Evolutionary conservation across 2,329 filamentous ascomycete species (phyloP).

Genomic region (Claviceps quebecensis): DNA sequence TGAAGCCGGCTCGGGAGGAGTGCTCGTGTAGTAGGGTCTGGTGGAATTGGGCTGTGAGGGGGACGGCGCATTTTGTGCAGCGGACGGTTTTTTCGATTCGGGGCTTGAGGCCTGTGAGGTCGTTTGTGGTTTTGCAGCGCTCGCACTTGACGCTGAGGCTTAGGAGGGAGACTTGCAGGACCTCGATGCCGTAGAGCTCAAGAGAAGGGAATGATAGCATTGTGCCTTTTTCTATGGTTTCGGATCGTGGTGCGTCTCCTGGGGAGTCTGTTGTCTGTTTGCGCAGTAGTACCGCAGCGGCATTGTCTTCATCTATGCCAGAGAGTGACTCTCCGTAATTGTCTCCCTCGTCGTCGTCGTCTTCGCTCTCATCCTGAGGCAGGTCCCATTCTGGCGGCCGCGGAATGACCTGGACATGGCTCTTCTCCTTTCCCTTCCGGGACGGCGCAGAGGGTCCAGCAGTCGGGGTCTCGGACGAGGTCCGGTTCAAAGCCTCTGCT

Average conservation of each 20-base stretch:
- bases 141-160: constrained; percentile 64
- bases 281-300: constrained; percentile 24
- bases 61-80: constrained; percentile 46
- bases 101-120: constrained; percentile 52
- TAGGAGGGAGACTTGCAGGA: constrained; percentile 54
- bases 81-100: constrained; percentile 33
- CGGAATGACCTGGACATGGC: constrained; percentile 58
- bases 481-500: constrained; percentile 1
- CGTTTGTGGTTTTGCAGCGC: constrained; percentile 60
- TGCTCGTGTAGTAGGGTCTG: constrained; percentile 58
- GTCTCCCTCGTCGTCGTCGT: constrained; percentile 17
- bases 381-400: constrained; percentile 63
- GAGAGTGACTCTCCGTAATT: constrained; percentile 16
- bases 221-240: constrained; percentile 50
- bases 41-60: constrained; percentile 42
- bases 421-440: constrained; percentile 30
- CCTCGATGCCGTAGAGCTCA: constrained; percentile 63
- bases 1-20: constrained; percentile 62
- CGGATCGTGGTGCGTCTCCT: constrained; percentile 7
- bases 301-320: constrained; percentile 28
- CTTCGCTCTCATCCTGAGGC: constrained; percentile 25
- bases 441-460: constrained; percentile 6
- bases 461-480: constrained; percentile 3
- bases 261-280: constrained; percentile 13
- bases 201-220: constrained; percentile 65